phyloP scores from a whole-genome alignment of 2,329 filamentous ascomycete species.

The Monilinia vaccinii-corymbosi region DNA sequence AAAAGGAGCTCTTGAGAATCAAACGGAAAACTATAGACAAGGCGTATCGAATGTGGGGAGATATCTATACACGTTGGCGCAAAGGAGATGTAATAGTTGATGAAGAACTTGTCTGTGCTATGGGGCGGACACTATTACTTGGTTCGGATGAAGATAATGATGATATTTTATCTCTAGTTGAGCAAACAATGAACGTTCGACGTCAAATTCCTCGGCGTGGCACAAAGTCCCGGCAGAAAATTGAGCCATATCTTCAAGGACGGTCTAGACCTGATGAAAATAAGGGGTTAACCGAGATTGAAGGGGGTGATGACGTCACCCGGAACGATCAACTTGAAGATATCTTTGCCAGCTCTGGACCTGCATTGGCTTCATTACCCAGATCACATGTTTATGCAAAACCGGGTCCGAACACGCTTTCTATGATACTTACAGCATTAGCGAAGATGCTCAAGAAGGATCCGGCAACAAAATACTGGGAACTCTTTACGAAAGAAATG shows the following conservation, averaged over 20 bases:
- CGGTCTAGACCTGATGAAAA: neutral
- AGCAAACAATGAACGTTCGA: slow-evolving; percentile 72
- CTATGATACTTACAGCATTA: slow-evolving; percentile 58
- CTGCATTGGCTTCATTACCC: neutral
- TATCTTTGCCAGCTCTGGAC: neutral
- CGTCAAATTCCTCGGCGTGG: slow-evolving; percentile 31
- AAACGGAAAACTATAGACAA: slow-evolving; percentile 47
- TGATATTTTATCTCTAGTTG: slow-evolving; percentile 65
- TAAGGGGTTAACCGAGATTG: neutral
- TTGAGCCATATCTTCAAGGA: slow-evolving; percentile 7
- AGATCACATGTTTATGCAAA: slow-evolving; percentile 30
- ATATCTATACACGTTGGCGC: slow-evolving; percentile 69
- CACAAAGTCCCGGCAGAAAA: neutral
- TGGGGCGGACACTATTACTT: slow-evolving; percentile 69
- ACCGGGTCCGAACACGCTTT: slow-evolving; percentile 52
- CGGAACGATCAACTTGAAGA: neutral
- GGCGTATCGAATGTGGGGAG: slow-evolving; percentile 69
- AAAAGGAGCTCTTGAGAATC: slow-evolving; percentile 26
- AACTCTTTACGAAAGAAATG: slow-evolving; percentile 52
- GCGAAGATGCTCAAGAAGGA: slow-evolving; percentile 49
- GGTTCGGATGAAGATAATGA: slow-evolving; percentile 56
- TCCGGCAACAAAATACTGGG: slow-evolving; percentile 70
- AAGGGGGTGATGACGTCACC: neutral
- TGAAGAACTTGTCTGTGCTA: slow-evolving; percentile 67
- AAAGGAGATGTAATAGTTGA: slow-evolving; percentile 63